A percentile compares a stretch with the other conserved stretches of the same genome.
Conservation (phyloP, 202 grass and related monocot genomes). For the Elaeis oleifera region DNA sequence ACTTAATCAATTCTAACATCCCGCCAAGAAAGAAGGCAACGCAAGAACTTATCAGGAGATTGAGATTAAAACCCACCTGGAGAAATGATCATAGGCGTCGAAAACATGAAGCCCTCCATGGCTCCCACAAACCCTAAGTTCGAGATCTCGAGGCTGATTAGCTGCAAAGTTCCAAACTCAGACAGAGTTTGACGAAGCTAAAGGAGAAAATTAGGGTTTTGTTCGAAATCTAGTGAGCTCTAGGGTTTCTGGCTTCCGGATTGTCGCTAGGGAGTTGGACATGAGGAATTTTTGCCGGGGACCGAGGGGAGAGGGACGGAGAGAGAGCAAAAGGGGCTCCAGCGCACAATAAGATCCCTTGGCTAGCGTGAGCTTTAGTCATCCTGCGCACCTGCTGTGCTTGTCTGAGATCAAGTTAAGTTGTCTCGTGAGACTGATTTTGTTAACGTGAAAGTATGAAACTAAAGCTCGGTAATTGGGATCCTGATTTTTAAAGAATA, state of each 20-base stretch:
- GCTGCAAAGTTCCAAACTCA: background rate
- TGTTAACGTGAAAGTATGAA: too few species aligned
- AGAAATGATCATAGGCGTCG: constrained; percentile 20
- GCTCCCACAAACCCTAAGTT: background rate
- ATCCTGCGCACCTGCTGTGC: too few species aligned
- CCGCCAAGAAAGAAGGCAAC: background rate
- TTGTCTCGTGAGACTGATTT: too few species aligned
- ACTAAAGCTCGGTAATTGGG: too few species aligned
- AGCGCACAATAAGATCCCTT: too few species aligned
- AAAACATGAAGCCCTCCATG: constrained; percentile 28
- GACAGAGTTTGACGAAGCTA: background rate
- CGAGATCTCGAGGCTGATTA: background rate
- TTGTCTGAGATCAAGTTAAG: too few species aligned
- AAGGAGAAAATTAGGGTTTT: background rate
- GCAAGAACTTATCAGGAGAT: too few species aligned
- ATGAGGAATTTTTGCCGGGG: background rate
- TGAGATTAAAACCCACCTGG: constrained; percentile 5
- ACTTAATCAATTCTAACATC: background rate
- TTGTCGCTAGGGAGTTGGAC: background rate
- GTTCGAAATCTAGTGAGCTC: background rate
- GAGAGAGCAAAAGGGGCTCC: too few species aligned
- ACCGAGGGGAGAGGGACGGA: too few species aligned
- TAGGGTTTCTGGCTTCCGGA: background rate
- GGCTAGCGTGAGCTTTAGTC: too few species aligned
- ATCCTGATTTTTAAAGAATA: too few species aligned